Percentiles rank a stretch among this genome's conserved stretches.
phyloP scores from a whole-genome alignment of 2,329 filamentous ascomycete genomes.

The Monosporascus sp. region DNA sequence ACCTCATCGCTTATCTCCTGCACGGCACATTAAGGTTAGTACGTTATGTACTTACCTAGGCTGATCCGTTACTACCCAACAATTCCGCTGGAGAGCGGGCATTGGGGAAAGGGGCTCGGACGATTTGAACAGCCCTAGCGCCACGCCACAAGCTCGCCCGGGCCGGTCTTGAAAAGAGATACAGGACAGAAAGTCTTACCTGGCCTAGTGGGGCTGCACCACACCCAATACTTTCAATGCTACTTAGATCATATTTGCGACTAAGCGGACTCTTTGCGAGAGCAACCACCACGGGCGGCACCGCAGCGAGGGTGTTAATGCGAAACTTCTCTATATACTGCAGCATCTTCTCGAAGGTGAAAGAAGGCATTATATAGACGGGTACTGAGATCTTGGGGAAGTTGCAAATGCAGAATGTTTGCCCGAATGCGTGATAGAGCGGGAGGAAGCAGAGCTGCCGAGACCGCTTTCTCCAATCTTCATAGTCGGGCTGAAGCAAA shows the following conservation, averaged over 20 bases:
- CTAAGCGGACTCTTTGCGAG: constrained; percentile 67
- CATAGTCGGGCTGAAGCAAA: constrained; percentile 42
- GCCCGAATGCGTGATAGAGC: constrained; percentile 70
- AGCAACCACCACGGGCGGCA: constrained; percentile 70
- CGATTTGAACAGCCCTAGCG: background rate
- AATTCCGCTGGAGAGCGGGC: background rate
- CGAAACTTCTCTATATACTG: constrained; percentile 61
- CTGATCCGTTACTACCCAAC: background rate
- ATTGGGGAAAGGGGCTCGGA: background rate
- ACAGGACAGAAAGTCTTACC: background rate
- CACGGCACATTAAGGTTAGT: background rate
- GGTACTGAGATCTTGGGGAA: constrained; percentile 52
- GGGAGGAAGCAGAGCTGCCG: constrained; percentile 64
- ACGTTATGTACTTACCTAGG: too few species aligned
- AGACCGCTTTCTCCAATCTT: constrained; percentile 32
- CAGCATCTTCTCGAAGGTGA: constrained; percentile 70
- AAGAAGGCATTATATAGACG: constrained; percentile 73
- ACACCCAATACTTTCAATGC: constrained; percentile 51
- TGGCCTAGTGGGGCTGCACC: constrained; percentile 65
- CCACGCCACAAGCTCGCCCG: too few species aligned
- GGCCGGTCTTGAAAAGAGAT: background rate
- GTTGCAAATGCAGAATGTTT: constrained; percentile 63
- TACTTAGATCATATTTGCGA: constrained; percentile 63
- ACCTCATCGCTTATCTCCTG: constrained; percentile 52
- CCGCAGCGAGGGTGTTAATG: constrained; percentile 61